Base-by-base conservation (phyloP, 805 yeast species). In the Kodamaea laetipori region DNA sequence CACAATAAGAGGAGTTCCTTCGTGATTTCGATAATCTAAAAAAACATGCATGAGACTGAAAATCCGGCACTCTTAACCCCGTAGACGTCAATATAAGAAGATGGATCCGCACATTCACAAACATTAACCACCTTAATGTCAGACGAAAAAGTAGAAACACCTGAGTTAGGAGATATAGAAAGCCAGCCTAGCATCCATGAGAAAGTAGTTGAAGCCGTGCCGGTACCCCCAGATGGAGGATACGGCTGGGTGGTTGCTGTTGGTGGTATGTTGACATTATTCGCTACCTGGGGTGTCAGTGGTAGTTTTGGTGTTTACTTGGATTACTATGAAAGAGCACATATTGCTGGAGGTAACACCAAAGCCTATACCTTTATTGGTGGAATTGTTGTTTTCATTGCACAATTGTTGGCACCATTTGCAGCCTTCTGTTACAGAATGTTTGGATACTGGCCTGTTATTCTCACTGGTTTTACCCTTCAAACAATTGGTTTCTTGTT, bases 251-350 rank as follows among this genome's bases (percentile, higher is more conserved):
- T 82, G 58, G 68, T 72, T 4, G 80, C 80, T 0, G 59, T 77
- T 3, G 78, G 76, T 13, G 67, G 70, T 0, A 71, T 76, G 62
- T 61, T 74, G 12, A 69, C 56, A 57, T 68, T 69, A 52, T 73
- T 52, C 57, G 50, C 76, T 45, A 74, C 82, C 0, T 81, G 77
- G 73, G 87, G 87, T n/a, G 67, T 79, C 62, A 76, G 77, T 45
- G 77, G 80, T 31, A 67, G 78, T 2, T 81, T 66, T 58, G 86
- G 85, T 21, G 78, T 79, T 3, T 82, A 77, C 53, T 74, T 80
- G 41, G 64, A 73, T 25, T 77, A 73, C 54, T 81, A 80, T 50
- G 50, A 74, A 8, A 63, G 67, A 9, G 46, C 67, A 11, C 52
- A 53, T 1, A 78, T 76, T 44, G 66, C 71, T 0, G 67, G 69